Conservation (phyloP, 352 stramenopile genomes). For the Pythium sukuiense region DNA sequence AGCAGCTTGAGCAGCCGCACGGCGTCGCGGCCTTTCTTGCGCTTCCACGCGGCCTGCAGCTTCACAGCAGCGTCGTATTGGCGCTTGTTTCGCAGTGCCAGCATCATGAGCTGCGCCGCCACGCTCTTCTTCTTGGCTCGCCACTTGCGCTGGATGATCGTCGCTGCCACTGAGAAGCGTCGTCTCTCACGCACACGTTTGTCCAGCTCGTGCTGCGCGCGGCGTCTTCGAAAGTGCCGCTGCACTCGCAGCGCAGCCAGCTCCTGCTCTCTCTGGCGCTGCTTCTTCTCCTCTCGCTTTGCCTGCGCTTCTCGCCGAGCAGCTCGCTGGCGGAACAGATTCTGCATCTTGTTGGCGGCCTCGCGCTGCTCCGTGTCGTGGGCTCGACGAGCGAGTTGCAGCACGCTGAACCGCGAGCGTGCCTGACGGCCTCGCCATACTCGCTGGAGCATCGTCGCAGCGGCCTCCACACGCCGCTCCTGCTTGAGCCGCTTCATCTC, state of each 20-base stretch:
- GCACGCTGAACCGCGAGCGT: conserved; percentile 29
- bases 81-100: conserved; percentile 32
- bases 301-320: conserved; percentile 38
- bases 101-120: conserved; percentile 40
- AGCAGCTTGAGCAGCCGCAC: conserved; percentile 42
- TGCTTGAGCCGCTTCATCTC: conserved; percentile 15
- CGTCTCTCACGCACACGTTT: conserved; percentile 28
- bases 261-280: conserved; percentile 34
- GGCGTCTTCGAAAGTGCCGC: conserved; percentile 36
- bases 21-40: conserved; percentile 44
- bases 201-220: conserved; percentile 39
- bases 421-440: conserved; percentile 61
- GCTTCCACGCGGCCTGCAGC: conserved; percentile 63
- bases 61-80: conserved; percentile 50
- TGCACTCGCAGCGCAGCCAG: conserved; percentile 49
- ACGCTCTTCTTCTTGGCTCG: conserved; percentile 43
- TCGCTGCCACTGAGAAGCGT: conserved; percentile 36
- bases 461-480: conserved; percentile 21
- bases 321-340: conserved; percentile 45
- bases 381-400: conserved; percentile 32
- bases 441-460: conserved; percentile 69
- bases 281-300: conserved; percentile 38
- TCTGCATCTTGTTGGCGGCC: conserved; percentile 66
- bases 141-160: conserved; percentile 56
- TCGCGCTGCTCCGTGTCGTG: conserved; percentile 40